These are phyloP conservation scores for Alternaria rosae DNA, from an alignment of 2,329 filamentous ascomycete genomes.

Conservation along the genomic window DNA sequence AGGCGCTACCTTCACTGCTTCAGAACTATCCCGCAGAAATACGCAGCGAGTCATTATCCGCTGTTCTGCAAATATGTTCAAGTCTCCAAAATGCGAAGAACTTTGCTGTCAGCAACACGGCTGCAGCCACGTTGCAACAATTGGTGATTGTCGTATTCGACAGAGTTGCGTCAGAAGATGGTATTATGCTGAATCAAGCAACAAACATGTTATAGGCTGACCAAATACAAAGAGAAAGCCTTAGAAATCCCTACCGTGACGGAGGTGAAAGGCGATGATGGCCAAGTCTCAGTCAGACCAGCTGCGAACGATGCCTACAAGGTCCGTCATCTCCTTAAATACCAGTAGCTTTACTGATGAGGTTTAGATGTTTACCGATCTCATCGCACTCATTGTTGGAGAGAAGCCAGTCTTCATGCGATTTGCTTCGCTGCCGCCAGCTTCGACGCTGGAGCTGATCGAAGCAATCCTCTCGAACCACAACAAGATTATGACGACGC, in stretches of 20 bases:
- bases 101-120: constrained; percentile 91
- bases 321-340: constrained; percentile 50
- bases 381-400: constrained; percentile 86
- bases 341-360: constrained; percentile 5
- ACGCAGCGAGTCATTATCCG: constrained; percentile 80
- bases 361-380: constrained; percentile 80
- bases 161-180: constrained; percentile 83
- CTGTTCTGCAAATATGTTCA: constrained; percentile 87
- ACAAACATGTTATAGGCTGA: constrained; percentile 17
- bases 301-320: constrained; percentile 87
- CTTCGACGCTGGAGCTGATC: constrained; percentile 88
- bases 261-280: constrained; percentile 72
- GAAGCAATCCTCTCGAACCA: constrained; percentile 90
- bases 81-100: constrained; percentile 91
- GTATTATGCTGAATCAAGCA: constrained; percentile 52
- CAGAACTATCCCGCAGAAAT: constrained; percentile 89
- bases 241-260: constrained; percentile 66
- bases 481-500: constrained; percentile 76
- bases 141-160: constrained; percentile 93
- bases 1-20: constrained; percentile 85
- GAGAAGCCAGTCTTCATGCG: constrained; percentile 83
- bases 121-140: constrained; percentile 94
- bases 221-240: constrained; percentile 34
- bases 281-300: constrained; percentile 70
- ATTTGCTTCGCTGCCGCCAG: constrained; percentile 78